Percentiles rank a stretch among this genome's conserved stretches.
Evolutionary conservation across 306 rosid genomes (phyloP).

Genomic region (Malus fusca): DNA sequence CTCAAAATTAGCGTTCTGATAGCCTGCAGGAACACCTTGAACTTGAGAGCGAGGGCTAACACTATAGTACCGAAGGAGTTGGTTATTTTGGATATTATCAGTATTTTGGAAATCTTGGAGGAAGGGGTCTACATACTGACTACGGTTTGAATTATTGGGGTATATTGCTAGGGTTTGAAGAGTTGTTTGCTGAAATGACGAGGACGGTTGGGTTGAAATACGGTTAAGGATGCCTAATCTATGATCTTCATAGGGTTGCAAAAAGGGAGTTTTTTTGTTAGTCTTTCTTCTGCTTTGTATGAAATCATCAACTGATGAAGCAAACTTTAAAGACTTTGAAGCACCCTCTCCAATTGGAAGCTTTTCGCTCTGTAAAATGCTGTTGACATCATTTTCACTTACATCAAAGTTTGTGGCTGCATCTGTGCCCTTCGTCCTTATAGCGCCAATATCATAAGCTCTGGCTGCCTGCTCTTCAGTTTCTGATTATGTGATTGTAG

Average conservation of each 20-base stretch:
- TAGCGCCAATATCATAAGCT: slow-evolving; percentile 29
- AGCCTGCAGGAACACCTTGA: no score
- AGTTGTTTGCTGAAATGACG: not conserved
- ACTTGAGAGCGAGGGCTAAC: not conserved
- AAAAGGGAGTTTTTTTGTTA: not conserved
- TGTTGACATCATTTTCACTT: slow-evolving; percentile 1
- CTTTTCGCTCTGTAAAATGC: slow-evolving; percentile 2
- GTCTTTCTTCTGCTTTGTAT: not conserved
- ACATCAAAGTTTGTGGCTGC: slow-evolving; percentile 20
- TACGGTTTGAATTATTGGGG: not conserved
- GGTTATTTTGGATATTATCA: not conserved
- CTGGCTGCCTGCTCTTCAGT: slow-evolving; percentile 23
- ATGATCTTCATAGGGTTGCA: not conserved
- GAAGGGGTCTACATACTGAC: not conserved
- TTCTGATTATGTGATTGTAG: not conserved
- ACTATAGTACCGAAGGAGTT: not conserved
- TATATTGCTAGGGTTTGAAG: not conserved
- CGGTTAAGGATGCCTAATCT: not conserved
- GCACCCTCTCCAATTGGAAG: slow-evolving; percentile 21
- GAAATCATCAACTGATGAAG: slow-evolving; percentile 1
- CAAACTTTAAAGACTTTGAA: slow-evolving; percentile 3
- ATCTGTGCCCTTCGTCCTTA: slow-evolving; percentile 1
- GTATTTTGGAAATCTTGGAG: not conserved
- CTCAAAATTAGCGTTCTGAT: not conserved
- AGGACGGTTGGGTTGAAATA: not conserved